phyloP scores from a whole-genome alignment of 805 yeast species.

The Sugiyamaella mastotermitis region DNA sequence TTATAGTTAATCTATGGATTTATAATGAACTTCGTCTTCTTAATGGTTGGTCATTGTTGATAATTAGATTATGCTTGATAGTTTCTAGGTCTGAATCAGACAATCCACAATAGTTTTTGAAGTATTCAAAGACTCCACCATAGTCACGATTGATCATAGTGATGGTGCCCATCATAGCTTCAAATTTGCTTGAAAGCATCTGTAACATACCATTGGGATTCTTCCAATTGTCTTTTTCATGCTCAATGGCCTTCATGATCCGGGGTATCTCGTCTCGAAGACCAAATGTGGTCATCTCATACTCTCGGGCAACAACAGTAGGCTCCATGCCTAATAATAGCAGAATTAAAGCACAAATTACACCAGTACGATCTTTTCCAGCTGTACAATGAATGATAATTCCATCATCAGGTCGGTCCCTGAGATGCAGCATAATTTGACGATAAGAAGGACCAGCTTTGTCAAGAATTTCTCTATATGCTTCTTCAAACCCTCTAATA shows the following conservation, averaged over 20 bases:
- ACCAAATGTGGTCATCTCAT: constrained; percentile 68
- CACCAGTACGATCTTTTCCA: constrained; percentile 83
- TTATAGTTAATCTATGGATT: too few species aligned
- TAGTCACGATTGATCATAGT: constrained; percentile 44
- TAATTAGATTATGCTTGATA: constrained; percentile 30
- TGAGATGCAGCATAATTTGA: constrained; percentile 46
- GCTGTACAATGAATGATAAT: constrained; percentile 75
- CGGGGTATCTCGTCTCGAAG: constrained; percentile 18
- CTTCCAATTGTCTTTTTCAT: constrained; percentile 24
- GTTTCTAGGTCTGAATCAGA: constrained; percentile 37
- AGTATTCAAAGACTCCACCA: constrained; percentile 50
- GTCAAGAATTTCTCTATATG: constrained; percentile 53
- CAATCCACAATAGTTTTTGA: constrained; percentile 40
- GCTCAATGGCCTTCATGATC: constrained; percentile 15
- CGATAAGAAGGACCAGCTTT: constrained; percentile 42
- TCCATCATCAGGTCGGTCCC: constrained; percentile 47
- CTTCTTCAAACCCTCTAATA: constrained; percentile 56
- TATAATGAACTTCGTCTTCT: neutral
- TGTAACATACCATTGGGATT: constrained; percentile 48
- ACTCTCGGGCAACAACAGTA: constrained; percentile 63
- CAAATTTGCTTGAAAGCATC: constrained; percentile 58
- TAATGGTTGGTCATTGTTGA: neutral
- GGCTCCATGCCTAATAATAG: constrained; percentile 59
- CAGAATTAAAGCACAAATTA: constrained; percentile 61
- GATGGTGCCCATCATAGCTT: constrained; percentile 62